A percentile compares a stretch with the other conserved stretches of the same genome.
Conservation (phyloP, 1,284 basidiomycete genomes). For the Leucoagaricus sp. region DNA sequence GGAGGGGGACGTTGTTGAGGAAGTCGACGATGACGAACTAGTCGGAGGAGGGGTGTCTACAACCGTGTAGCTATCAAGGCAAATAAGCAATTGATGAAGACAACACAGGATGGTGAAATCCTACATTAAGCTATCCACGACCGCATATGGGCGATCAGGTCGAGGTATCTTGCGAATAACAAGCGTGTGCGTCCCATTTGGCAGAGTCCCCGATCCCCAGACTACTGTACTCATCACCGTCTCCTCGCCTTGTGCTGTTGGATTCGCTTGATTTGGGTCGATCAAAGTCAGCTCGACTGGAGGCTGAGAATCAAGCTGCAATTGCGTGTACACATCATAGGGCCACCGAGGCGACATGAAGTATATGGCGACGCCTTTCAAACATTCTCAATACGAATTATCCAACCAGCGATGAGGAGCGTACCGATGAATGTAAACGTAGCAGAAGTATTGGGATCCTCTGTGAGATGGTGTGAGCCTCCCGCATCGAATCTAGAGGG, state of each 20-base stretch:
- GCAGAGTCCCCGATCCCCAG: constrained; percentile 14
- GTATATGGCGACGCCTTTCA: constrained; percentile 36
- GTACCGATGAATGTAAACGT: constrained; percentile 27
- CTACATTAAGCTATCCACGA: constrained; percentile 22
- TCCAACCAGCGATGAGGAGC: background rate
- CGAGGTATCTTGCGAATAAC: constrained; percentile 14
- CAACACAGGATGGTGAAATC: background rate
- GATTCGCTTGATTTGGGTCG: constrained; percentile 24
- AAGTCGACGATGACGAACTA: background rate
- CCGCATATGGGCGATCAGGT: constrained; percentile 15
- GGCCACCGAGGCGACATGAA: constrained; percentile 37
- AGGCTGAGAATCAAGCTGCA: constrained; percentile 23
- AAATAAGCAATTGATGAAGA: background rate
- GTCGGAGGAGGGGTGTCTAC: background rate
- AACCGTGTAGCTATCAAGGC: constrained; percentile 6
- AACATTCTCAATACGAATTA: background rate
- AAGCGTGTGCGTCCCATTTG: constrained; percentile 18
- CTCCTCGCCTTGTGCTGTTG: constrained; percentile 15
- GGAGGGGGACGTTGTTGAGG: background rate
- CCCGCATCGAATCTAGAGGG: constrained; percentile 19
- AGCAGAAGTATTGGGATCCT: constrained; percentile 21
- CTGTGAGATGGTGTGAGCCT: constrained; percentile 22
- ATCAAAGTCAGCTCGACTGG: constrained; percentile 26
- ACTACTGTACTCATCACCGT: constrained; percentile 18
- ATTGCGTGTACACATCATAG: constrained; percentile 25